Evolutionary conservation across 768 basidiomycete genomes (phyloP).

Genomic region (Xerocomus spinulosus): DNA sequence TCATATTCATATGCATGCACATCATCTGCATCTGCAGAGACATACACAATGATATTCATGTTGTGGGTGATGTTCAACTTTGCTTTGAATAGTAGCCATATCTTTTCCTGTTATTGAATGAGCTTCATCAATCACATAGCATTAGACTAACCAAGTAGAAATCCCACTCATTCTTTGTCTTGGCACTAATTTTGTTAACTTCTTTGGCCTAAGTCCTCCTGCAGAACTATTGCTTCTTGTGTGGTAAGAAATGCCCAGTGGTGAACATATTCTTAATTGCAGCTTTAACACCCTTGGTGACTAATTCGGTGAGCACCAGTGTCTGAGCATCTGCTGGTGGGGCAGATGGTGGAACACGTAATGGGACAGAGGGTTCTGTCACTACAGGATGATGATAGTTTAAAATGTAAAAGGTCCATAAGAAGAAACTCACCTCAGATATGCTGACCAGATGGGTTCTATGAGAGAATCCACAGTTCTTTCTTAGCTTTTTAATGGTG

Average conservation of each 20-base stretch:
- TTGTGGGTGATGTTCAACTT: slow-evolving; percentile 2
- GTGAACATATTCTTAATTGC: not conserved
- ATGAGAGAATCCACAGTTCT: not conserved
- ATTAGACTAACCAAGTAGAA: not conserved
- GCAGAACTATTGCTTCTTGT: not conserved
- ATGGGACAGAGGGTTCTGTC: not conserved
- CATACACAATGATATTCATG: not conserved
- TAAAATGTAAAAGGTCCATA: no score
- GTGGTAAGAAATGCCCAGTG: not conserved
- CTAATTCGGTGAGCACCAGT: not conserved
- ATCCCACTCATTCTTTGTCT: not conserved
- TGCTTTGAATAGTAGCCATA: slow-evolving; percentile 4
- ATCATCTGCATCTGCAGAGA: not conserved
- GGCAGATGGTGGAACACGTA: not conserved
- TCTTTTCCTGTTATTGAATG: not conserved
- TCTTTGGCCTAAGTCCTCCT: not conserved
- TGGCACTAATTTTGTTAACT: not conserved
- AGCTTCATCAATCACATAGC: no score
- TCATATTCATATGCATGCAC: not conserved
- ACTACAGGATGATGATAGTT: no score
- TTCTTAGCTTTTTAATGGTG: not conserved
- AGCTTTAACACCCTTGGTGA: not conserved
- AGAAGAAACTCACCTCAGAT: not conserved
- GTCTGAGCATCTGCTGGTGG: not conserved
- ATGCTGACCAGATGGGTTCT: not conserved